These are phyloP conservation scores for Calophaca sinica DNA, from an alignment of 306 rosid species.

Conservation along the genomic window DNA sequence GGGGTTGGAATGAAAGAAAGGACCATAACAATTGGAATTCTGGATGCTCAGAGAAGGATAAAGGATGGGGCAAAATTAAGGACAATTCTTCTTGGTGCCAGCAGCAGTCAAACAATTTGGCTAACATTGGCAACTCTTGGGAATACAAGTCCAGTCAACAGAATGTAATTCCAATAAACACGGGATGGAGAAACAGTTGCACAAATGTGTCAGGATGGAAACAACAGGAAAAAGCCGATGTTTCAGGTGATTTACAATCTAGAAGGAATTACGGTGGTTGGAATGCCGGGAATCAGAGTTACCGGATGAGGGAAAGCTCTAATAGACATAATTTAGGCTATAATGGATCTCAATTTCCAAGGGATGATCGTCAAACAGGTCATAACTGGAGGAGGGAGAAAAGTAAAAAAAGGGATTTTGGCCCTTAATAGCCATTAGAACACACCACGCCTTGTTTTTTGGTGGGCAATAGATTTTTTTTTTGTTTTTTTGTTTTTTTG, in stretches of 20 bases:
- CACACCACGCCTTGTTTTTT: constrained; percentile 23
- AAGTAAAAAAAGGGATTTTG: constrained; percentile 56
- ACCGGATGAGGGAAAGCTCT: constrained; percentile 50
- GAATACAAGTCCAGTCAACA: constrained; percentile 43
- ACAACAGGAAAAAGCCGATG: constrained; percentile 46
- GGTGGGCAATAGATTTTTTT: not conserved
- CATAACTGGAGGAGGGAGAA: constrained; percentile 55
- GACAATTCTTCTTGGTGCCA: constrained; percentile 54
- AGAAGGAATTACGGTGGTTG: constrained; percentile 44
- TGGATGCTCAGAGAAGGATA: constrained; percentile 34
- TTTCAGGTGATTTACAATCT: constrained; percentile 50
- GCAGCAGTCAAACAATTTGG: constrained; percentile 44
- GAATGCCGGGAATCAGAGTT: constrained; percentile 48
- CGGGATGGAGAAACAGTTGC: constrained; percentile 52
- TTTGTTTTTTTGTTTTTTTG: not conserved
- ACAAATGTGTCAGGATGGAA: constrained; percentile 52
- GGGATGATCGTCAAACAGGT: constrained; percentile 52
- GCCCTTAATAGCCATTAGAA: constrained; percentile 39
- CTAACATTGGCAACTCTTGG: constrained; percentile 49
- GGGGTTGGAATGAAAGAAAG: constrained; percentile 52
- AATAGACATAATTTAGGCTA: constrained; percentile 36
- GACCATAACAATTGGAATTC: constrained; percentile 45
- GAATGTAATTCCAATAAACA: constrained; percentile 44
- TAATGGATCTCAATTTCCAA: constrained; percentile 53
- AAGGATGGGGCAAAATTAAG: constrained; percentile 54